Conservation (phyloP, 2,329 filamentous ascomycete genomes). For the Penicillium oxalicum region DNA sequence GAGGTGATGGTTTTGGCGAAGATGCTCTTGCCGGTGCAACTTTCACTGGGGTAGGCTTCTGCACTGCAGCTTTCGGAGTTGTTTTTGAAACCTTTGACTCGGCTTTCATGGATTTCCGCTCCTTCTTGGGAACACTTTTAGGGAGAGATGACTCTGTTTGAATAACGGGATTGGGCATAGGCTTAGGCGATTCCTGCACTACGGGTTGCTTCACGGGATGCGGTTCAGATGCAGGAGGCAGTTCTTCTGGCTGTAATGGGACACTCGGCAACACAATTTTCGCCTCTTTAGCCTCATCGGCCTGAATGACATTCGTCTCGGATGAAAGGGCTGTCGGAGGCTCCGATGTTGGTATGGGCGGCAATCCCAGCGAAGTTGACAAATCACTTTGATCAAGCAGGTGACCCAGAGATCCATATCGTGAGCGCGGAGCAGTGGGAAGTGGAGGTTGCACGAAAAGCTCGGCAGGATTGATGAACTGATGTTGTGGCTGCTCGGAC, state of each 20-base stretch:
- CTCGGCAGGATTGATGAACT: constrained; percentile 34
- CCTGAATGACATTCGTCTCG: background rate
- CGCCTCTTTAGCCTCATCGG: constrained; percentile 4
- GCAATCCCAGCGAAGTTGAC: constrained; percentile 11
- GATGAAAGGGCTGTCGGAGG: constrained; percentile 9
- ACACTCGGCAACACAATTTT: too few relatives aligned
- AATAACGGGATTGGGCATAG: background rate
- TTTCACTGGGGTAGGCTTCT: background rate
- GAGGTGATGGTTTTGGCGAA: background rate
- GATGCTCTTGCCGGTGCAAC: background rate
- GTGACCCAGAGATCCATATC: constrained; percentile 25
- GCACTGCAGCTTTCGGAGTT: background rate
- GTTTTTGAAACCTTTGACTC: background rate
- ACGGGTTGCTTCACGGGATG: constrained; percentile 6
- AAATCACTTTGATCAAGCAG: constrained; percentile 24
- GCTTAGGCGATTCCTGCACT: background rate
- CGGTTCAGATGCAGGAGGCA: background rate
- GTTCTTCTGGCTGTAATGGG: constrained; percentile 1
- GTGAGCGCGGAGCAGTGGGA: constrained; percentile 26
- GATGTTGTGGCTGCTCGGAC: constrained; percentile 28
- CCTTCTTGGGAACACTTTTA: background rate
- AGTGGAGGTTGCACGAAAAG: constrained; percentile 31
- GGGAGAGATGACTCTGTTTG: too few relatives aligned
- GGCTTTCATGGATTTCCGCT: background rate
- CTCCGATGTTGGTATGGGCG: constrained; percentile 7